Evolutionary conservation across 495 filamentous ascomycete genomes (phyloP).

Genomic region (Friedmanniomyces simplex): DNA sequence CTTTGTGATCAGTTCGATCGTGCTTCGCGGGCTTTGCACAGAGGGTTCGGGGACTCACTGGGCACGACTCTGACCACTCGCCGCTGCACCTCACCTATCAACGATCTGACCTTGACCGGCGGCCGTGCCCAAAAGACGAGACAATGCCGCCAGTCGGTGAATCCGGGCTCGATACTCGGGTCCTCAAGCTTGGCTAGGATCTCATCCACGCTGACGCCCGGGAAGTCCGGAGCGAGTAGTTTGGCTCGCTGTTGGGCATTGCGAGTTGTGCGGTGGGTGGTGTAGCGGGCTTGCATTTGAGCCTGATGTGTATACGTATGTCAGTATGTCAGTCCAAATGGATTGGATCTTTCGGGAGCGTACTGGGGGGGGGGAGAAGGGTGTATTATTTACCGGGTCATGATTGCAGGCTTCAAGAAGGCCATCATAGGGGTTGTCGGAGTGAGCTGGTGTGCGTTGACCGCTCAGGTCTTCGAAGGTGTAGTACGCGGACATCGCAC

Average conservation of each 20-base stretch:
- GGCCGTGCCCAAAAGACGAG: conserved; percentile 83
- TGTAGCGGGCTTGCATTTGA: conserved; percentile 62
- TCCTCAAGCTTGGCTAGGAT: conserved; percentile 57
- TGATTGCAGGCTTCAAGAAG: conserved; percentile 44
- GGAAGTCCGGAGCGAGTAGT: conserved; percentile 57
- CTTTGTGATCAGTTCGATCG: background rate
- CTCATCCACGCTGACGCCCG: conserved; percentile 61
- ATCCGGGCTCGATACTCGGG: conserved; percentile 50
- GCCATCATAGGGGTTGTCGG: conserved; percentile 64
- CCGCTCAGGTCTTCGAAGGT: conserved; percentile 30
- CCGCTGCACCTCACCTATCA: conserved; percentile 59
- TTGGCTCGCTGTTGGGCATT: conserved; percentile 60
- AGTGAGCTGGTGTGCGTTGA: conserved; percentile 6
- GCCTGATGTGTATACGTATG: no score
- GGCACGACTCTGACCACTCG: conserved; percentile 52
- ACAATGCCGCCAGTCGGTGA: conserved; percentile 65
- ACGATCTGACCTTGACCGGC: conserved; percentile 51
- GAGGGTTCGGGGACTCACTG: conserved; percentile 41
- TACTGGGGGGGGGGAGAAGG: no score
- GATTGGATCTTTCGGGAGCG: no score
- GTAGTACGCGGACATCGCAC: conserved; percentile 19
- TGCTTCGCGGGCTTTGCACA: background rate
- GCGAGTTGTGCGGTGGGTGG: conserved; percentile 57
- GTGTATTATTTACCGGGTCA: conserved; percentile 32
- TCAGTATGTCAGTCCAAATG: no score